Base-by-base conservation (phyloP, 192 early-diverging fungal genomes). In the Backusella westeae region DNA sequence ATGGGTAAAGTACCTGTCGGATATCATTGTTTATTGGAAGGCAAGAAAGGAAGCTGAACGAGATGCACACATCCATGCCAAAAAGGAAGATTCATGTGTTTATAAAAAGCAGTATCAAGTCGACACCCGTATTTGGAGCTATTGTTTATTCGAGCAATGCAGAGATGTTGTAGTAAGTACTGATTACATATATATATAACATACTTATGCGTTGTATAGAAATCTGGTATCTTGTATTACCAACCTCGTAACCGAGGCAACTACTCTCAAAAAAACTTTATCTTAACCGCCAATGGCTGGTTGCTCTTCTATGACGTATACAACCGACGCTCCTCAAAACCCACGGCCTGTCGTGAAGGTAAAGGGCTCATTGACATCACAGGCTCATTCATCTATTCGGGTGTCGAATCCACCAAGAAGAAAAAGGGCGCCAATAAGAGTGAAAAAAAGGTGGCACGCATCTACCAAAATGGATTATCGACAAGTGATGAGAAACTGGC, bases 81-180 rank as follows among this genome's bases (percentile, higher is more conserved):
- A 14, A 23, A 69, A 21, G 3, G 36, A 69, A 4, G 17, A 41
- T 0, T 36, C 19, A 21, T 69, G 39, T 65, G 17, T 17, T 52
- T 15, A 39, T 46, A 71, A 71, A 6, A 66, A 49, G 0, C 36
- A 80, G 26, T 75, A 53, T n/a, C 34, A 70, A 19, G 75, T 44
- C 68, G 77, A 81, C 46, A 81, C 73, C 10, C 76, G 77, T 2
- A 66, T 78, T 34, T 81, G 80, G 80, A 81, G 53, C 10, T 41
- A 66, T 3, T 81, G 80, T 44, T 9, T 71, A 34, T 70, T 65
- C 53, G 73, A 74, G 4, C 76, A 77, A 75, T 81, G 80, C 15
- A 76, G 69, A 36, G 77, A 77, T 75, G 41, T 78, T 41, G 69
- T 69, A 32, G 80, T 81, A 78, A 75, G 72, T 67, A 6, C 4